Evolutionary conservation across 345 rosid species (phyloP), one percentile per base, ranked within the genome.

Genomic region (Hibiscus syriacus): DNA sequence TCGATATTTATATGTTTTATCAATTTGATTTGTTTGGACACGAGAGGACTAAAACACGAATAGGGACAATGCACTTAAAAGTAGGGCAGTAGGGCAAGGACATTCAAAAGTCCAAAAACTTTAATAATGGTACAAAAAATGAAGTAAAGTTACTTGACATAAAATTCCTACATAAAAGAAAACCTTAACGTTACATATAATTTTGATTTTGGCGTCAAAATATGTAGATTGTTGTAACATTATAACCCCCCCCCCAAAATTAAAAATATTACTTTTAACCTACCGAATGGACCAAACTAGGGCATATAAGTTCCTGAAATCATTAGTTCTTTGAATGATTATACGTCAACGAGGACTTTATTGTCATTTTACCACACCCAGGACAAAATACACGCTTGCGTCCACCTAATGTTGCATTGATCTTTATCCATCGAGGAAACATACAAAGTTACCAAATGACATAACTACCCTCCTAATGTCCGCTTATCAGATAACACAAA

Each of bases 391-490:
- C 17, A 49, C 22, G 27, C 43, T 16, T 39, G 58, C 69, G 7
- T 53, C 55, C 64, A 34, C 71, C 67, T 6, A 71, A 34, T 45
- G 59, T 43, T 13, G 14, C 17, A 43, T 43, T 55, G 43, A 48
- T 75, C 75, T 13, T 26, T 61, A 61, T 49, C 76, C 71, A 32
- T 32, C 5, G 2, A 45, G 6, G 19, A 22, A 10, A 32, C 14
- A 4, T n/a, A 60, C 53, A 29, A 39, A 11, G 22, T 1, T 2
- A 0, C 2, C 0, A 77, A 68, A 66, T 29, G 77, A 79, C 88
- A 19, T 70, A 77, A 70, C 27, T 78, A 78, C 62, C 93, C 86
- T 46, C 32, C 0, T 1, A 22, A 25, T 0, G 16, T 5, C 41
- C 7, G 9, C 49, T 43, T 5, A 13, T 20, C 25, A 2, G 17